Evolutionary conservation across 164 flowering plant species (phyloP).

Genomic region (Euptelea pleiosperma): DNA sequence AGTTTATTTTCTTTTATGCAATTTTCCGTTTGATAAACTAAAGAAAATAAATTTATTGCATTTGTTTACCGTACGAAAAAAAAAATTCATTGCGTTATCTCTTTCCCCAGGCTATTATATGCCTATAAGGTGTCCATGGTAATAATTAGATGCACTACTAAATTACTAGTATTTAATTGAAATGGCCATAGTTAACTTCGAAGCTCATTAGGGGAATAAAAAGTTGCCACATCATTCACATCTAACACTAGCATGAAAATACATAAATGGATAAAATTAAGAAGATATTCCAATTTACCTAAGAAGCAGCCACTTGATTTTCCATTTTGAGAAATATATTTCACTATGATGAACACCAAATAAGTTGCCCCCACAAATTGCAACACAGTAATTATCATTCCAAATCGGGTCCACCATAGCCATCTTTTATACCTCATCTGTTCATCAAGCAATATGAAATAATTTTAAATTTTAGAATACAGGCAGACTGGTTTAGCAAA

Average conservation of each 20-base stretch:
- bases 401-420: constrained; percentile 79
- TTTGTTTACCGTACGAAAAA: too few species aligned
- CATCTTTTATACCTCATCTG: constrained; percentile 67
- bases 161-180: not conserved
- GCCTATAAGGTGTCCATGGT: too few species aligned
- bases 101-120: too few species aligned
- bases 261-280: not conserved
- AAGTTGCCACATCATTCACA: not conserved
- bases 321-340: constrained; percentile 27
- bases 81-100: too few species aligned
- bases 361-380: constrained; percentile 59
- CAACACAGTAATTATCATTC: constrained; percentile 45
- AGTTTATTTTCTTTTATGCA: too few species aligned
- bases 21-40: too few species aligned
- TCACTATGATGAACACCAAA: constrained; percentile 34
- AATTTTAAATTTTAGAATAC: not conserved
- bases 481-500: not conserved
- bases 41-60: too few species aligned
- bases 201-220: too few species aligned
- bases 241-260: not conserved
- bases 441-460: constrained; percentile 17
- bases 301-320: constrained; percentile 37
- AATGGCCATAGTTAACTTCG: not conserved
- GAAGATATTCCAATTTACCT: constrained; percentile 30
- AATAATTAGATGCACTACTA: too few species aligned